These are phyloP conservation scores for Lichtheimia hyalospora DNA, from an alignment of 371 early-diverging fungal species.

Conservation along the genomic window DNA sequence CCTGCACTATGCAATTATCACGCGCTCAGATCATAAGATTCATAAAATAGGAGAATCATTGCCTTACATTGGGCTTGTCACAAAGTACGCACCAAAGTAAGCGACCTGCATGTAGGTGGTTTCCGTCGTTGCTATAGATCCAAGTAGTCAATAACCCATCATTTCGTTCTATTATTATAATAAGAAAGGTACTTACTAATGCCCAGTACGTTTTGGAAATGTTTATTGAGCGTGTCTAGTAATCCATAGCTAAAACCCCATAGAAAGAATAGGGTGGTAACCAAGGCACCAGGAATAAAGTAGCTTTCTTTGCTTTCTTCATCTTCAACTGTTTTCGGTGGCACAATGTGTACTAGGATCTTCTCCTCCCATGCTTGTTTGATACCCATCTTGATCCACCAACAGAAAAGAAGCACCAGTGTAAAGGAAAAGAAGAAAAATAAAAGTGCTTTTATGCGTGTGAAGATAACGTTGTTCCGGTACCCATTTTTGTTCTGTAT, in stretches of 20 bases:
- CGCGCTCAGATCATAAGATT: no score
- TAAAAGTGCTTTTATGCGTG: no score
- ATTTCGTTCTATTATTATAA: no score
- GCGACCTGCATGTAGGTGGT: constrained; percentile 52
- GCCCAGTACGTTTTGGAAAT: constrained; percentile 39
- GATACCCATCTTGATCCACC: constrained; percentile 3
- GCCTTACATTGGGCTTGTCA: constrained; percentile 46
- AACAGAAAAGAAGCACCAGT: no score
- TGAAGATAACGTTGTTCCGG: no score
- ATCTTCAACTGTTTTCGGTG: constrained; percentile 12
- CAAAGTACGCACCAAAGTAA: constrained; percentile 51
- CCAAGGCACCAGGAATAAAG: constrained; percentile 36
- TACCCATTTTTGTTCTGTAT: no score
- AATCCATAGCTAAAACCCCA: constrained; percentile 54
- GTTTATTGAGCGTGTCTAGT: constrained; percentile 49
- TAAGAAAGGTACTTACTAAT: constrained; percentile 25
- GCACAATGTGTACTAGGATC: constrained; percentile 3
- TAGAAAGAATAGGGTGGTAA: constrained; percentile 44
- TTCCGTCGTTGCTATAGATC: constrained; percentile 35
- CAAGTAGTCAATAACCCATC: no score
- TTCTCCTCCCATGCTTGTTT: constrained; percentile 4
- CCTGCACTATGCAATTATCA: constrained; percentile 28
- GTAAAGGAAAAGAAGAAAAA: no score
- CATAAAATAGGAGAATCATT: not conserved
- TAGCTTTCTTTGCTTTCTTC: constrained; percentile 14